phyloP scores from a whole-genome alignment of 768 basidiomycete species.

The Termitomyces sp. region DNA sequence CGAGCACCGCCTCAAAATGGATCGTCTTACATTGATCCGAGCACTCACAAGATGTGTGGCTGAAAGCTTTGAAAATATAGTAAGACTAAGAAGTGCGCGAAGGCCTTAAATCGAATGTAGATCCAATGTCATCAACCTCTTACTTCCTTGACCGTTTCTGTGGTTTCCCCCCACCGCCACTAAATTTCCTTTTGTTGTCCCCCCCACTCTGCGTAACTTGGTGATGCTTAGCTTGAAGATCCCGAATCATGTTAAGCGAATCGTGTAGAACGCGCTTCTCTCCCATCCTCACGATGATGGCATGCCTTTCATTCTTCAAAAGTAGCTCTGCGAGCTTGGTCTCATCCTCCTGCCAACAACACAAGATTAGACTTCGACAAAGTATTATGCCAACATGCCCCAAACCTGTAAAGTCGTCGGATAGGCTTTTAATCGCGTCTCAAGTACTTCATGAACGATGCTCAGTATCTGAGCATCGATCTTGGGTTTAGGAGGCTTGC shows the following conservation, averaged over 20 bases:
- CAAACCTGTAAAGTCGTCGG: slow-evolving; percentile 56
- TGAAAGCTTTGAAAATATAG: not conserved
- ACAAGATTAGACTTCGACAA: not conserved
- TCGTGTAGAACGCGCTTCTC: slow-evolving; percentile 67
- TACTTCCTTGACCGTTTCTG: slow-evolving; percentile 13
- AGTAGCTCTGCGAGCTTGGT: slow-evolving; percentile 35
- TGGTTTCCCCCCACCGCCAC: slow-evolving; percentile 1
- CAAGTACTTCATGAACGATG: slow-evolving; percentile 46
- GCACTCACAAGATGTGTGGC: too few relatives aligned
- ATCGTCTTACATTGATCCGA: too few relatives aligned
- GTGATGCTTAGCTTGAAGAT: not conserved
- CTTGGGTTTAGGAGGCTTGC: slow-evolving; percentile 73
- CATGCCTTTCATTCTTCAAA: slow-evolving; percentile 48
- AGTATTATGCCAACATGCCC: slow-evolving; percentile 7
- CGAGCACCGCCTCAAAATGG: too few relatives aligned
- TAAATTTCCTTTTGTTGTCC: slow-evolving; percentile 12
- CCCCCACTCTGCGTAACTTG: slow-evolving; percentile 2
- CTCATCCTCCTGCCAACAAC: slow-evolving; percentile 44
- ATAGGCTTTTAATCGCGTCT: slow-evolving; percentile 51
- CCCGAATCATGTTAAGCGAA: slow-evolving; percentile 19
- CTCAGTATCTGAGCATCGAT: slow-evolving; percentile 43
- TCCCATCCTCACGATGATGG: slow-evolving; percentile 70
- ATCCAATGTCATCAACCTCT: not conserved
- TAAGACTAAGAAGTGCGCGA: not conserved
- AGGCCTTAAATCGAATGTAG: not conserved